Evolutionary conservation across 495 filamentous ascomycete genomes (phyloP), one percentile per base, ranked within the genome.

Genomic region (Lophiotrema nucula): DNA sequence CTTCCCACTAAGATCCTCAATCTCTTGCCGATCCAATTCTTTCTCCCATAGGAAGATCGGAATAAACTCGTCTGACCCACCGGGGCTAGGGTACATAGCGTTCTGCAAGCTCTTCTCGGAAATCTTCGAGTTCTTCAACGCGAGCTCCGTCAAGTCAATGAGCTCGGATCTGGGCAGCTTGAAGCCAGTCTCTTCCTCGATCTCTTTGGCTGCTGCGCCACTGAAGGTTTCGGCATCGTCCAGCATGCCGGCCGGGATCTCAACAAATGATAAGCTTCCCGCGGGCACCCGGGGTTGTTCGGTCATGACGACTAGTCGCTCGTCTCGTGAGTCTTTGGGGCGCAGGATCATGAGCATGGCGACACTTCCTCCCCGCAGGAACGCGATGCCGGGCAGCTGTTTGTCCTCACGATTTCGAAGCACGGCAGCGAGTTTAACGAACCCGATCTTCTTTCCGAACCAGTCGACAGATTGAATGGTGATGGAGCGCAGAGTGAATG

Each of bases 181-280:
- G 66, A 64, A 42, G 41, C 66, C 80, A 28, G 64, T 82, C 72
- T 96, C 91, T 71, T 96, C 89, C 22, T 83, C 61, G 46, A 96
- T 92, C 72, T 96, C 91, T 52, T 81, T 83, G n/a, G 90, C 90
- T 0, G 90, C 91, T 1, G 79, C 79, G 2, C 91, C 90, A 5
- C 79, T 76, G 72, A 96, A 95, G 3, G 79, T 82, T n/a, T n/a
- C n/a, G 21, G 87, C 87, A 6, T 44, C 16, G 65, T 95, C 90
- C 6, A 96, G 81, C 90, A 96, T 95, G 4, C 90, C 91, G 0
- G 90, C 90, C 0, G 91, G 91, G 19, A 96, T 75, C 68, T 96
- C 91, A 12, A 84, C 74, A 61, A 95, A 85, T 5, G 79, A 77
- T 5, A 96, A 73, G 5, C 83, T 86, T 0, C 88, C 90, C 10